Percentiles rank a stretch among this genome's conserved stretches.
These are phyloP conservation scores for Aspergillus sp. DNA, from an alignment of 2,329 filamentous ascomycete genomes.

Conservation along the genomic window DNA sequence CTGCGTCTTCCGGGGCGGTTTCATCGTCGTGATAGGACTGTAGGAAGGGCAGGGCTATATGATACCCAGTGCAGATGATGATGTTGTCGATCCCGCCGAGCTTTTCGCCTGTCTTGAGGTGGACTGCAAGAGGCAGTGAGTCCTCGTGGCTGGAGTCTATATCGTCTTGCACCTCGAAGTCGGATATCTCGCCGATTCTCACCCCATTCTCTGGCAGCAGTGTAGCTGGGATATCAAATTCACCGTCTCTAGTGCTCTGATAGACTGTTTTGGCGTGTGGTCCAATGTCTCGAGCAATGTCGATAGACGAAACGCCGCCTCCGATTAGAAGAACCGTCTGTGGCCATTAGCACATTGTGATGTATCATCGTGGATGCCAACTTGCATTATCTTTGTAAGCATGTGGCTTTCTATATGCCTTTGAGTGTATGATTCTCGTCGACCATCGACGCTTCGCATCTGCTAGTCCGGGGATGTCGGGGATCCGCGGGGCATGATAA, in stretches of 20 bases:
- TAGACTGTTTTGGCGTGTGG: constrained; percentile 46
- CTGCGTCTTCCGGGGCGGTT: constrained; percentile 46
- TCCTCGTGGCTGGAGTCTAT: too few species aligned
- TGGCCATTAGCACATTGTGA: constrained; percentile 1
- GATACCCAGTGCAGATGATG: constrained; percentile 68
- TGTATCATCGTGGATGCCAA: not conserved
- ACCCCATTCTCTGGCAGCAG: constrained; percentile 55
- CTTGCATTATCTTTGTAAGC: constrained; percentile 55
- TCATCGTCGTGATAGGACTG: constrained; percentile 49
- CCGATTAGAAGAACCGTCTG: constrained; percentile 58
- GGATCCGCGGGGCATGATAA: constrained; percentile 53
- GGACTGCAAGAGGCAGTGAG: constrained; percentile 52
- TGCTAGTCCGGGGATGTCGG: constrained; percentile 48
- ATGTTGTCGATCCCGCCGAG: constrained; percentile 60
- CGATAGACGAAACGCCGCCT: constrained; percentile 54
- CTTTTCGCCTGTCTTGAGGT: constrained; percentile 53
- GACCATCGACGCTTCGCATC: constrained; percentile 49
- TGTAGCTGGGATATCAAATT: constrained; percentile 56
- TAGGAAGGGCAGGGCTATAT: constrained; percentile 66
- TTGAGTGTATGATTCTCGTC: constrained; percentile 50
- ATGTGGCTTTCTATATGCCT: constrained; percentile 49
- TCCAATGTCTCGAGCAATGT: constrained; percentile 55
- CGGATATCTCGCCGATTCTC: constrained; percentile 53
- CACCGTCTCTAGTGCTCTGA: constrained; percentile 60
- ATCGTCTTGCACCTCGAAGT: constrained; percentile 40